Conservation (phyloP, 306 rosid species). For the Mimosa pudica region DNA sequence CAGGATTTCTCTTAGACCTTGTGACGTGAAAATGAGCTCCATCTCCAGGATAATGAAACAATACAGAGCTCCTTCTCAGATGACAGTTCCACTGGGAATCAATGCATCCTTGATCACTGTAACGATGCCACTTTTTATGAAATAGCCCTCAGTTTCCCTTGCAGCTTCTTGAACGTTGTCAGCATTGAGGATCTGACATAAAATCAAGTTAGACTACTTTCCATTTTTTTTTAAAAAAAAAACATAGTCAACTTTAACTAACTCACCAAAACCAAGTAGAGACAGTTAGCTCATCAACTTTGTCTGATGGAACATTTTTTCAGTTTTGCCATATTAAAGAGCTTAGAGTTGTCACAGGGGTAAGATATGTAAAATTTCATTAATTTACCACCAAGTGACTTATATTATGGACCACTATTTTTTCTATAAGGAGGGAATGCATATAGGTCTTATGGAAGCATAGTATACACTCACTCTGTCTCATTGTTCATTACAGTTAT, state of each 20-base stretch:
- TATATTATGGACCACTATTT: too few species aligned
- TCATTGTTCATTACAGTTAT: neutral
- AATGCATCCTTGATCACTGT: slow-evolving; percentile 95
- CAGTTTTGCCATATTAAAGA: too few species aligned
- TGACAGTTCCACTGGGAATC: slow-evolving; percentile 85
- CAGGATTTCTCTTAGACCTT: slow-evolving; percentile 26
- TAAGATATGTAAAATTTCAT: too few species aligned
- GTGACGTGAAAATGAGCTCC: slow-evolving; percentile 21
- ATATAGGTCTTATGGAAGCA: neutral
- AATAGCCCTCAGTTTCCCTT: slow-evolving; percentile 95
- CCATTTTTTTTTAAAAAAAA: neutral
- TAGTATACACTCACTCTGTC: neutral
- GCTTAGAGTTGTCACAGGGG: too few species aligned
- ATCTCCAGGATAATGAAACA: slow-evolving; percentile 10
- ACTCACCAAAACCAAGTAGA: too few species aligned
- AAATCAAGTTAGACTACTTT: slow-evolving; percentile 29
- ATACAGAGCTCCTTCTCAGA: slow-evolving; percentile 33
- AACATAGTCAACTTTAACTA: neutral
- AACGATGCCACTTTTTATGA: slow-evolving; percentile 94
- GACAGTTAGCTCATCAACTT: too few species aligned
- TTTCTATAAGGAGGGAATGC: too few species aligned
- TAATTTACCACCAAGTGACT: too few species aligned
- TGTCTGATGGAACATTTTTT: too few species aligned
- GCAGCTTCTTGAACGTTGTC: slow-evolving; percentile 97
- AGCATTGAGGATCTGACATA: slow-evolving; percentile 72